phyloP scores from a whole-genome alignment of 305 asterid species.

The Fraxinus platypoda region DNA sequence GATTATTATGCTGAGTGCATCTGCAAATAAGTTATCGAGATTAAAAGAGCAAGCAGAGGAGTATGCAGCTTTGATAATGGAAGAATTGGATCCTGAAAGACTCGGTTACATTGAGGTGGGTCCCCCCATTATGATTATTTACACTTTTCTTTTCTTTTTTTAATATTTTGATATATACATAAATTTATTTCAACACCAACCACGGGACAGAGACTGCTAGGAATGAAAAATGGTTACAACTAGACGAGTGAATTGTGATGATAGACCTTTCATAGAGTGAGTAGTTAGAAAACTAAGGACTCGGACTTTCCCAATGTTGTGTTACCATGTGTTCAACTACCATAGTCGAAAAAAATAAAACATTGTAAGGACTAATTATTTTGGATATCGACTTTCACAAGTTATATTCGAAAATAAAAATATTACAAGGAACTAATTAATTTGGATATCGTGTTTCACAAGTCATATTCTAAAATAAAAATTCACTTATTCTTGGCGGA shows the following conservation, averaged over 20 bases:
- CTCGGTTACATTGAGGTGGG: constrained; percentile 82
- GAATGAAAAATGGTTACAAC: constrained; percentile 47
- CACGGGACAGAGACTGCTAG: constrained; percentile 13
- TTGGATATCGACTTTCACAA: not conserved
- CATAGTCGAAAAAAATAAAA: not conserved
- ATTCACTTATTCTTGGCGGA: no score
- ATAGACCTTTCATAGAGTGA: constrained; percentile 36
- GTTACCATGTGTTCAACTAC: constrained; percentile 36
- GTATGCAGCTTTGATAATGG: constrained; percentile 83
- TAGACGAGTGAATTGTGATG: constrained; percentile 24
- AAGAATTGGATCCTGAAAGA: constrained; percentile 71
- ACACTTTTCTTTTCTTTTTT: not conserved
- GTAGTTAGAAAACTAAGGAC: constrained; percentile 36
- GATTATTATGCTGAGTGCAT: constrained; percentile 79
- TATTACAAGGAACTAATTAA: not conserved
- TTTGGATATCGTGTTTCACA: not conserved
- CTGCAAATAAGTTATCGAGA: constrained; percentile 77
- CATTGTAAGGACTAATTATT: not conserved
- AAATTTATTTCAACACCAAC: constrained; percentile 24
- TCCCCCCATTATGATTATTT: not conserved
- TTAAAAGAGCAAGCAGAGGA: constrained; percentile 69
- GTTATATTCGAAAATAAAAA: not conserved
- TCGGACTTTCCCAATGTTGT: constrained; percentile 24
- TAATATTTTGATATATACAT: not conserved
- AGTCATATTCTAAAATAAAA: no score